Conservation (phyloP, 2,329 filamentous ascomycete species). For the Trichothecium sympodiale region DNA sequence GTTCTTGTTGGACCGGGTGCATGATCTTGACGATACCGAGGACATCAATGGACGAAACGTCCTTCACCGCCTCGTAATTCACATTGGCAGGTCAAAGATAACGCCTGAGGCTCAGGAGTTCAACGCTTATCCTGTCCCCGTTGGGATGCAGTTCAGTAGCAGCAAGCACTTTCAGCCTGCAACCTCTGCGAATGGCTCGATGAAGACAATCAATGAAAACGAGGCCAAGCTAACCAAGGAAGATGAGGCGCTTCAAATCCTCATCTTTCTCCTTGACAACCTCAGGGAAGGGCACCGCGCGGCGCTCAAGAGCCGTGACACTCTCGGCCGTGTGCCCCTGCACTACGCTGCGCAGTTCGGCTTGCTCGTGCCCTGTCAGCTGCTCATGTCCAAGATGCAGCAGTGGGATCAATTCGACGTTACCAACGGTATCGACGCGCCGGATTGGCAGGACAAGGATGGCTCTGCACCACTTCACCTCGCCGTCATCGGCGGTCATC, state of each 20-base stretch:
- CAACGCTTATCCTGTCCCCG: conserved; percentile 37
- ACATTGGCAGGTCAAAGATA: conserved; percentile 68
- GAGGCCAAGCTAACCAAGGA: conserved; percentile 57
- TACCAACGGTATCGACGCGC: conserved; percentile 73
- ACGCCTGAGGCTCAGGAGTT: conserved; percentile 36
- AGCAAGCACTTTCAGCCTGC: conserved; percentile 73
- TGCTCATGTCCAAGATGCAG: conserved; percentile 81
- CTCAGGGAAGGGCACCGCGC: conserved; percentile 56
- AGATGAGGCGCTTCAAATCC: conserved; percentile 64
- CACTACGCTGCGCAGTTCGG: conserved; percentile 95
- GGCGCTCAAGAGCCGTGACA: conserved; percentile 60
- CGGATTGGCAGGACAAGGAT: conserved; percentile 84
- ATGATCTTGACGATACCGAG: conserved; percentile 70
- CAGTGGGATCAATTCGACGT: conserved; percentile 81
- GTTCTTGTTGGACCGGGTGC: conserved; percentile 57
- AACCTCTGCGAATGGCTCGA: conserved; percentile 49
- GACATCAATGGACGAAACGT: conserved; percentile 93
- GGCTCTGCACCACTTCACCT: conserved; percentile 87
- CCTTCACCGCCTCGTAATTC: conserved; percentile 83
- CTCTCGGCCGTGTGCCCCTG: conserved; percentile 72
- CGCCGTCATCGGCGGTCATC: conserved; percentile 83
- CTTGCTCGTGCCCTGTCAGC: conserved; percentile 79
- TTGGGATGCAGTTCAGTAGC: conserved; percentile 41
- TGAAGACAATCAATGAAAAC: conserved; percentile 51
- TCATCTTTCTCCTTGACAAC: conserved; percentile 51